Percentiles rank a stretch among this genome's conserved stretches.
Evolutionary conservation across 2,329 filamentous ascomycete genomes (phyloP).

Genomic region (Escovopsis sp.): DNA sequence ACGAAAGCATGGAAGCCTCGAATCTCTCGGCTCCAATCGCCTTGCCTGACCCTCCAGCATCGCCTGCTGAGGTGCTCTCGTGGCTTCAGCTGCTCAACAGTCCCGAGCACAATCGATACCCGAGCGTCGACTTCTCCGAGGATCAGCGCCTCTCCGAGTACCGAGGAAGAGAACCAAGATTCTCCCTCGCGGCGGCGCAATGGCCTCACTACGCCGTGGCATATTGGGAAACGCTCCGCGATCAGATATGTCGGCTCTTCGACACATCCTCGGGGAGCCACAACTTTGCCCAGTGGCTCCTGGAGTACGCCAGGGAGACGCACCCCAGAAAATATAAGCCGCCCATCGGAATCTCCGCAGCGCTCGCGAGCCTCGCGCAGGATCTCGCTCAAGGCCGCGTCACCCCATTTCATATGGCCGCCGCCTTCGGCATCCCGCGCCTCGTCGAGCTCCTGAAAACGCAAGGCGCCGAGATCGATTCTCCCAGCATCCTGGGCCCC

Average conservation of each 20-base stretch:
- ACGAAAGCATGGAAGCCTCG: too few relatives aligned
- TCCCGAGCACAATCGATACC: constrained; percentile 4
- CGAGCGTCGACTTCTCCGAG: constrained; percentile 14
- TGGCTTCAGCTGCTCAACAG: constrained; percentile 3
- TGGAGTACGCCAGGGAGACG: constrained; percentile 19
- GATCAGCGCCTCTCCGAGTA: constrained; percentile 10
- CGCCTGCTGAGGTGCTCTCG: background rate
- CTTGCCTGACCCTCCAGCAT: too few relatives aligned
- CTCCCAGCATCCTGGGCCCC: constrained; percentile 15
- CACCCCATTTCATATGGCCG: constrained; percentile 20
- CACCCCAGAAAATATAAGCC: constrained; percentile 12
- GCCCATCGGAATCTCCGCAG: constrained; percentile 6
- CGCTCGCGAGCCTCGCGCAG: constrained; percentile 16
- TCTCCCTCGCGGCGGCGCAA: constrained; percentile 12
- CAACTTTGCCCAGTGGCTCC: constrained; percentile 22
- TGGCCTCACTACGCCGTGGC: constrained; percentile 15
- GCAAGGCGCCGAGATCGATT: constrained; percentile 5
- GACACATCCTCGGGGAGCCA: constrained; percentile 8
- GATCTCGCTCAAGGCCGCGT: constrained; percentile 14
- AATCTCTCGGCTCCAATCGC: too few relatives aligned
- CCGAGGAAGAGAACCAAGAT: constrained; percentile 11
- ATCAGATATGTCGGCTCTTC: constrained; percentile 17
- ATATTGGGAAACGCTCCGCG: constrained; percentile 15
- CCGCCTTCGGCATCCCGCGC: constrained; percentile 17
- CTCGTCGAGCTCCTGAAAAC: constrained; percentile 7